Base-by-base conservation (phyloP, 805 yeast species). In the Sungouiozyma ichnusensis region DNA sequence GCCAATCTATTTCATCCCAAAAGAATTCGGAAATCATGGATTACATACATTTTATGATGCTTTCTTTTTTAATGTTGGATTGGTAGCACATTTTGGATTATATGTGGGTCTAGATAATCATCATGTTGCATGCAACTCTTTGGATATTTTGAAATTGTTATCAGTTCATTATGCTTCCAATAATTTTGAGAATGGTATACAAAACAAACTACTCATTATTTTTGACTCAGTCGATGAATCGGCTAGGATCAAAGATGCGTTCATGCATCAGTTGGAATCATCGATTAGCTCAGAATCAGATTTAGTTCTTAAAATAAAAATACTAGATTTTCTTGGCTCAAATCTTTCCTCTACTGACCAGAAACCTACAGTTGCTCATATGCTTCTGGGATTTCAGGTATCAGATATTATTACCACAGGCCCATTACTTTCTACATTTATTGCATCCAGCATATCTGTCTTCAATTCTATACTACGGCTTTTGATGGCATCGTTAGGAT, bases 171-270 rank as follows among this genome's bases (percentile, higher is more conserved):
- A 62, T 20, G 41, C 54, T 18, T 49, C 53, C 29, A 56, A 52
- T 13, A 55, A 59, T 15, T 52, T 59, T 15, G 54, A 69, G 9
- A 57, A 74, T 31, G 62, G 67, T 15, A 69, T 70, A 8, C 74
- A 69, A 41, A 79, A 79, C 47, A 75, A 87, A 48, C 62, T 90
- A 13, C 60, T 88, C 37, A 77, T 85, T 0, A 70, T 84, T 33
- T 71, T 83, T 41, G 82, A 80, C 51, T 80, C 87, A 14, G 75
- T 83, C 27, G 85, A 85, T 49, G 96, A 88, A 50, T 77, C 94
- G 0, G 65, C 72, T 2, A 71, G 88, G 48, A 82, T 90, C 33
- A 75, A 82, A 45, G 75, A 74, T 50, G 77, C 86, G 0, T 78
- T 87, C 45, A 77, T 85, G 35, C 73, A 76, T 34, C 94, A 85